phyloP scores from a whole-genome alignment of 805 yeast genomes.

The Zygosaccharomyces rouxii region DNA sequence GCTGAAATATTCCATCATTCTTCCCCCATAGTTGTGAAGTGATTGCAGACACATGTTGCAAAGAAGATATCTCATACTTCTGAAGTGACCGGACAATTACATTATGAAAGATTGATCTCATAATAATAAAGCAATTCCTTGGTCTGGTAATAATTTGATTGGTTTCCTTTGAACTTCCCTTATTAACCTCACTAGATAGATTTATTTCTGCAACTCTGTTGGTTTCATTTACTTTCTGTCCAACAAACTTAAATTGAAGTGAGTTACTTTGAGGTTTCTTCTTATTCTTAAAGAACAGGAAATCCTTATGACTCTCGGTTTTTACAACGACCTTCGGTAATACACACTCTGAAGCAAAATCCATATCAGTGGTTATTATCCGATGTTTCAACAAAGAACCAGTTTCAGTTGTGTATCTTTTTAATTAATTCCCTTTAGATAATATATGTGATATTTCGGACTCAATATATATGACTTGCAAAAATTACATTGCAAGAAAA shows the following conservation, averaged over 20 bases:
- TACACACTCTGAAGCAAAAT: slow-evolving; percentile 6
- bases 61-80: slow-evolving; percentile 8
- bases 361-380: background rate
- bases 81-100: slow-evolving; percentile 6
- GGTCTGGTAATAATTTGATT: slow-evolving; percentile 8
- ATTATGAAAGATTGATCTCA: slow-evolving; percentile 15
- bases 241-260: slow-evolving; percentile 10
- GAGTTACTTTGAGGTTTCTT: slow-evolving; percentile 4
- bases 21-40: slow-evolving; percentile 17
- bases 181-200: slow-evolving; percentile 2
- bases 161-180: background rate
- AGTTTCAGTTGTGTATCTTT: background rate
- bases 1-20: slow-evolving; percentile 14
- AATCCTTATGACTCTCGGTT: slow-evolving; percentile 3
- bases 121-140: slow-evolving; percentile 15
- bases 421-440: background rate
- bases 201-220: slow-evolving; percentile 10
- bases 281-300: slow-evolving; percentile 9
- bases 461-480: background rate
- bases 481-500: slow-evolving; percentile 5
- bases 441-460: background rate
- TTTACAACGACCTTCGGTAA: slow-evolving; percentile 4
- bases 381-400: background rate
- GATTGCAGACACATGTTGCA: slow-evolving; percentile 9
- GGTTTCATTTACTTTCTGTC: slow-evolving; percentile 9